Evolutionary conservation across 192 early-diverging fungal species (phyloP), one percentile per base, ranked within the genome.

Genomic region (Linnemannia elongata): DNA sequence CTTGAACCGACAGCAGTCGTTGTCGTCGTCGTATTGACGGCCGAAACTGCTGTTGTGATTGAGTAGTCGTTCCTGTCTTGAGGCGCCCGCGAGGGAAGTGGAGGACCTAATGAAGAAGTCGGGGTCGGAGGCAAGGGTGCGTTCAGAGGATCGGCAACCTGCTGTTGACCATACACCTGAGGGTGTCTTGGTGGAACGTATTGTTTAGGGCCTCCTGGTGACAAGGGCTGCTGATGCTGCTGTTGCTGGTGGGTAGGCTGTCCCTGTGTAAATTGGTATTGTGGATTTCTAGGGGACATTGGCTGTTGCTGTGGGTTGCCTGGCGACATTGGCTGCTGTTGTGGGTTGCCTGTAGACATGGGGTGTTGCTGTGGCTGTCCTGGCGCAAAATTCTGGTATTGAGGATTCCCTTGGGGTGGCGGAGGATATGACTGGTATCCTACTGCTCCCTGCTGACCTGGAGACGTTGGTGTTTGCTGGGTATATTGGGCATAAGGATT

Each of bases 11-110:
- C 12, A 63, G 76, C n/a, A 8, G 55, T 8, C 49, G 49, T 52
- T 18, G 49, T 52, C 0, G 20, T 52, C 18, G 5, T 52, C 18
- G 20, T 52, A 22, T 18, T 52, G 3, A 18, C 5, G n/a, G 41
- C 20, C 30, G 38, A 41, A 17, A 27, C 55, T 76, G 57, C 39
- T 60, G 54, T 12, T 66, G 10, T 66, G 12, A 13, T 66, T 1
- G 60, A 66, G 30, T 66, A 66, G 30, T 66, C 60, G 12, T 66
- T 66, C 60, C 60, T 66, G 60, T 66, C 60, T 33, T 66, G 60
- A 2, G 60, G 60, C 15, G 60, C 60, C 12, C 60, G 60, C 60
- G 60, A 35, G 13, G 27, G 60, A 24, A 66, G 30, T 12, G 60
- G 60, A 33, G 60, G 60, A 3, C 27, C 60, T 0, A 30, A 30